Conservation (phyloP, 2,329 filamentous ascomycete genomes). For the Penicillium sp. region DNA sequence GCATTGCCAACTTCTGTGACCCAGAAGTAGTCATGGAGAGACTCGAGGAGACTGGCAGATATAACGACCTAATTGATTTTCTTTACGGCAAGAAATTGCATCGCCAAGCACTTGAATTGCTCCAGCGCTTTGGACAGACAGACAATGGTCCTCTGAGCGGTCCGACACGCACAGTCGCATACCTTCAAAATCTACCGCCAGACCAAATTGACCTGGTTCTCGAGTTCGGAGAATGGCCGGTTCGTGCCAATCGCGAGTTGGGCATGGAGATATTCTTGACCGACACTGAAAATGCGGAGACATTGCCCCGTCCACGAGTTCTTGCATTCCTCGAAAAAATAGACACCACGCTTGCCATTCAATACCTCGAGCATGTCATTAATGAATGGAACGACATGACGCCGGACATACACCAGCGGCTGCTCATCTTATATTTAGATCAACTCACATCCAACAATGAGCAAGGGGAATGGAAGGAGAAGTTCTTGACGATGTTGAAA, state of each 20-base stretch:
- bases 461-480: slow-evolving; percentile 56
- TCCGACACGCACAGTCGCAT: slow-evolving; percentile 78
- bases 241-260: slow-evolving; percentile 67
- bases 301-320: slow-evolving; percentile 73
- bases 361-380: slow-evolving; percentile 89
- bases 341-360: slow-evolving; percentile 69
- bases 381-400: slow-evolving; percentile 80
- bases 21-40: slow-evolving; percentile 93
- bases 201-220: slow-evolving; percentile 88
- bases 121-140: slow-evolving; percentile 74
- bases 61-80: slow-evolving; percentile 95
- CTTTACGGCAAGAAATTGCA: slow-evolving; percentile 94
- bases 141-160: slow-evolving; percentile 64
- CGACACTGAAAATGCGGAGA: slow-evolving; percentile 93
- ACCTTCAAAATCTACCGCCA: slow-evolving; percentile 84
- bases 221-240: slow-evolving; percentile 86
- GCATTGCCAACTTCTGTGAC: slow-evolving; percentile 95
- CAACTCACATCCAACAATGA: slow-evolving; percentile 47
- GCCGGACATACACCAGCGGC: slow-evolving; percentile 80
- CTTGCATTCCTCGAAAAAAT: slow-evolving; percentile 71
- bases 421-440: slow-evolving; percentile 71
- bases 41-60: slow-evolving; percentile 81
- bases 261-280: slow-evolving; percentile 93
- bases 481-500: slow-evolving; percentile 72
- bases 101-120: slow-evolving; percentile 76